A percentile compares a stretch with the other conserved stretches of the same genome.
Evolutionary conservation across 805 yeast genomes (phyloP).

Genomic region (Candida insectalens): DNA sequence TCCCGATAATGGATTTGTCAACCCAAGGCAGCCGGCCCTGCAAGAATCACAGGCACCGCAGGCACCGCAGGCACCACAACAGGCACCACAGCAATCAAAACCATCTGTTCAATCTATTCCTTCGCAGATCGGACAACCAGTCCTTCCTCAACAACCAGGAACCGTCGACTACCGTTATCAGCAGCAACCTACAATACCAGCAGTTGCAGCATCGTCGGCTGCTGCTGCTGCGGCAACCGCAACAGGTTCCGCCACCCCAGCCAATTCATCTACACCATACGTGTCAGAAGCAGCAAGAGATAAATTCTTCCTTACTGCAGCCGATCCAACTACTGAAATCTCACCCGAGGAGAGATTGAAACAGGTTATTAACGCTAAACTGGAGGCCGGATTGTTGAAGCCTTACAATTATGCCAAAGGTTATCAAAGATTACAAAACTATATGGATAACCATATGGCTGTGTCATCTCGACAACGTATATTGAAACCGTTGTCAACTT

Average conservation of each 20-base stretch:
- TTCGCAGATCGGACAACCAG: background rate
- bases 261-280: conserved; percentile 11
- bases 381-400: conserved; percentile 85
- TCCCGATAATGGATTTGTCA: background rate
- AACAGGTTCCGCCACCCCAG: background rate
- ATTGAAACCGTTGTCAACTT: conserved; percentile 72
- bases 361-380: conserved; percentile 87
- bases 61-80: conserved; percentile 1
- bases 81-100: too few species aligned
- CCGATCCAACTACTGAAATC: conserved; percentile 90
- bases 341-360: conserved; percentile 90
- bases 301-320: conserved; percentile 90
- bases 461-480: conserved; percentile 75
- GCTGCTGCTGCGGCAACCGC: conserved; percentile 1
- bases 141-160: too few species aligned
- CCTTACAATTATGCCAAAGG: conserved; percentile 95
- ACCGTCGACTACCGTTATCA: background rate
- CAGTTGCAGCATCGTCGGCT: background rate
- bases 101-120: background rate
- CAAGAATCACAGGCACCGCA: conserved; percentile 2
- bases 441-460: conserved; percentile 91
- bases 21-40: conserved; percentile 1
- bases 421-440: conserved; percentile 77
- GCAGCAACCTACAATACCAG: background rate
- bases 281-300: conserved; percentile 77